These are phyloP conservation scores for Chlorella sp. DNA, from an alignment of 139 green algal genomes.

Conservation along the genomic window DNA sequence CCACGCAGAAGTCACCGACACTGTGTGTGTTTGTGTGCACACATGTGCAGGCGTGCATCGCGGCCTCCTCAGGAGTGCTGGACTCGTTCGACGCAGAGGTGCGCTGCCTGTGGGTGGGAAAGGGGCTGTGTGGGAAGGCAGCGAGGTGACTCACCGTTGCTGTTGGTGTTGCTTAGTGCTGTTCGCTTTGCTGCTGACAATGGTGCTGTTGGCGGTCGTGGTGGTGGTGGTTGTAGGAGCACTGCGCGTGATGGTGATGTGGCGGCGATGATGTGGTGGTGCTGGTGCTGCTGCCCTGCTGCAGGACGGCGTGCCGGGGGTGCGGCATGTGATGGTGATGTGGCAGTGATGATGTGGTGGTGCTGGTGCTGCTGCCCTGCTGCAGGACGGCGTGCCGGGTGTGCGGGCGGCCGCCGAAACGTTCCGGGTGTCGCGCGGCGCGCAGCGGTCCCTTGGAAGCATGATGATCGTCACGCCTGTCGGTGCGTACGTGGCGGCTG, in stretches of 20 bases:
- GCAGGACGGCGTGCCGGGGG: background rate
- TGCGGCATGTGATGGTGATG: no score
- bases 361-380: no score
- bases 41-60: background rate
- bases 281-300: no score
- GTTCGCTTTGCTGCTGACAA: no score
- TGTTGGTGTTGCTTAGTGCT: no score
- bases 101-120: background rate
- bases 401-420: slow-evolving; percentile 2
- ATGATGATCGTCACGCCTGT: slow-evolving; percentile 54
- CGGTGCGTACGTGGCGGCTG: background rate
- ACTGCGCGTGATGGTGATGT: no score
- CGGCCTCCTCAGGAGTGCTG: background rate
- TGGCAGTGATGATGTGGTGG: no score
- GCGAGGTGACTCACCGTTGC: no score
- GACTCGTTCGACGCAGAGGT: background rate
- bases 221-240: no score
- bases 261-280: no score
- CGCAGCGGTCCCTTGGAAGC: slow-evolving; percentile 53
- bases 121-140: background rate
- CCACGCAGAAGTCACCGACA: background rate
- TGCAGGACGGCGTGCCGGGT: background rate
- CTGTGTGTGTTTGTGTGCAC: background rate
- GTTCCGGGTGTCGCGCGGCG: slow-evolving; percentile 42
- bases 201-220: no score